phyloP scores from a whole-genome alignment of 768 basidiomycete species.

The Multifurca ochricompacta region DNA sequence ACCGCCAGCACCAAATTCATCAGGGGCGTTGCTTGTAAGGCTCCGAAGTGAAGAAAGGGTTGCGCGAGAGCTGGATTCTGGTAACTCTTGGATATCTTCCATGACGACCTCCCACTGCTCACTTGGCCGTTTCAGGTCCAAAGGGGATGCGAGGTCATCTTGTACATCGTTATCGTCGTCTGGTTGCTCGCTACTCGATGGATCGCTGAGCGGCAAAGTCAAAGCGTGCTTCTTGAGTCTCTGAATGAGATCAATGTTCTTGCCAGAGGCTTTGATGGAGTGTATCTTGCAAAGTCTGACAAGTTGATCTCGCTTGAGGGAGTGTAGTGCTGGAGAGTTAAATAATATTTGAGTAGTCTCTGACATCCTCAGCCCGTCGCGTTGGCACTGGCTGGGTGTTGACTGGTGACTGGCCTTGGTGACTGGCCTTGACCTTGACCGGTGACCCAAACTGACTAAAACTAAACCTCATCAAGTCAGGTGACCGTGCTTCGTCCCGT shows the following conservation, averaged over 20 bases:
- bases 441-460: background rate
- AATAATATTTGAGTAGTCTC: slow-evolving; percentile 74
- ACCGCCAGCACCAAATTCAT: slow-evolving; percentile 64
- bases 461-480: background rate
- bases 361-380: slow-evolving; percentile 38
- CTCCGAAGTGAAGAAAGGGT: slow-evolving; percentile 44
- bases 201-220: slow-evolving; percentile 44
- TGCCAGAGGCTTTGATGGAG: slow-evolving; percentile 69
- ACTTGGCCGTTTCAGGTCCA: slow-evolving; percentile 44
- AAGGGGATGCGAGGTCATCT: slow-evolving; percentile 18
- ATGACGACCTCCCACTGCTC: slow-evolving; percentile 86
- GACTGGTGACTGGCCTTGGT: too few species aligned
- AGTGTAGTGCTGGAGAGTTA: slow-evolving; percentile 77
- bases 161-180: slow-evolving; percentile 25
- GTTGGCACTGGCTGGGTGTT: background rate
- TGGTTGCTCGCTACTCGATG: slow-evolving; percentile 40
- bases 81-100: slow-evolving; percentile 66
- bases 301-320: slow-evolving; percentile 78
- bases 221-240: slow-evolving; percentile 60
- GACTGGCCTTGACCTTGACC: too few species aligned
- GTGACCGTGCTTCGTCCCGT: slow-evolving; percentile 4
- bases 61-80: slow-evolving; percentile 43
- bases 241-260: slow-evolving; percentile 67
- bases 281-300: slow-evolving; percentile 82
- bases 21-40: slow-evolving; percentile 29